A percentile compares a stretch with the other conserved stretches of the same genome.
Evolutionary conservation across 2,329 filamentous ascomycete genomes (phyloP).

Genomic region (Apiospora marii): DNA sequence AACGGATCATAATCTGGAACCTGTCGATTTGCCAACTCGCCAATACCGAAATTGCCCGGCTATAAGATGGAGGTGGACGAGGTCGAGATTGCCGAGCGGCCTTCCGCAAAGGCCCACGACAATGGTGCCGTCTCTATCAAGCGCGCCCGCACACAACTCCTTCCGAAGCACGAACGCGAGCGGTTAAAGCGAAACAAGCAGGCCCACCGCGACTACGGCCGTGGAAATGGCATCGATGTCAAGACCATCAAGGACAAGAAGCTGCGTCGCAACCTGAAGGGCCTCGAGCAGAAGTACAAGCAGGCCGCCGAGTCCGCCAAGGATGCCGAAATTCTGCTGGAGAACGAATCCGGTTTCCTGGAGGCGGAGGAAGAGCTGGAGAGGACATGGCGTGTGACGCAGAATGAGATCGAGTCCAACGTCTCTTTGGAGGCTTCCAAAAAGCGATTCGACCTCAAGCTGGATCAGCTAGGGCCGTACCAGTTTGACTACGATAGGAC

Average conservation of each 20-base stretch:
- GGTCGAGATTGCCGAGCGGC: constrained; percentile 41
- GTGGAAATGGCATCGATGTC: constrained; percentile 77
- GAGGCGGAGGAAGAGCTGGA: constrained; percentile 90
- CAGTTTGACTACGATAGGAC: constrained; percentile 89
- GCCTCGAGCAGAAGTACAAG: constrained; percentile 83
- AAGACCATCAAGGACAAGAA: constrained; percentile 88
- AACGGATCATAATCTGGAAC: background rate
- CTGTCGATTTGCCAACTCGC: background rate
- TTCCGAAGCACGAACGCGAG: constrained; percentile 59
- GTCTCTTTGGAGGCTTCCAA: constrained; percentile 86
- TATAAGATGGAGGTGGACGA: constrained; percentile 39
- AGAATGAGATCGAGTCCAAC: constrained; percentile 80
- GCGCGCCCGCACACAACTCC: constrained; percentile 58
- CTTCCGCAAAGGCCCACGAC: constrained; percentile 48
- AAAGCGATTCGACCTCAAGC: constrained; percentile 89
- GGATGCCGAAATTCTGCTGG: constrained; percentile 92
- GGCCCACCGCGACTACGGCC: constrained; percentile 82
- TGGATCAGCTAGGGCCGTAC: constrained; percentile 87
- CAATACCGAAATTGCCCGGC: background rate
- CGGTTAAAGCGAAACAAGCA: constrained; percentile 62
- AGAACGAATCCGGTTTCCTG: constrained; percentile 85
- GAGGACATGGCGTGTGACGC: constrained; percentile 88
- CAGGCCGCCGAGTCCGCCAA: constrained; percentile 84
- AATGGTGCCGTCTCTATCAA: constrained; percentile 63
- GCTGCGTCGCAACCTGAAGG: constrained; percentile 79